phyloP scores from a whole-genome alignment of 768 basidiomycete species.

The Termitomyces sp. region DNA sequence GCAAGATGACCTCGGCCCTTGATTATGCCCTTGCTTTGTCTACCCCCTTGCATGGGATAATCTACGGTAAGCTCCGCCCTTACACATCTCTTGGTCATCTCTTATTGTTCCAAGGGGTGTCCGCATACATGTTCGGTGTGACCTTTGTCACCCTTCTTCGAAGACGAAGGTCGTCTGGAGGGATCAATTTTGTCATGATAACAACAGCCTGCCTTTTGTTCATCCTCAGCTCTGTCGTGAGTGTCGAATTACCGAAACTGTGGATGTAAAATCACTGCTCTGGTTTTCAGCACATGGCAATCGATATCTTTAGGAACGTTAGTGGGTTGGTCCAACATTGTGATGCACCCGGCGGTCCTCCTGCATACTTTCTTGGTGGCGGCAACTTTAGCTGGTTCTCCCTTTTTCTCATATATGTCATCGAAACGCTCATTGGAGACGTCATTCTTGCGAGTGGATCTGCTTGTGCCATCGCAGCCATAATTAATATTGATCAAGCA shows the following conservation, averaged over 20 bases:
- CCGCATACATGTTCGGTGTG: neutral
- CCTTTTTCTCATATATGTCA: neutral
- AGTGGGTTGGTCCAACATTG: neutral
- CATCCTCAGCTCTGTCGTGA: neutral
- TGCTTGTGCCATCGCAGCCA: neutral
- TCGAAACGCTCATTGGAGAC: neutral
- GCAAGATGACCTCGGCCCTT: neutral
- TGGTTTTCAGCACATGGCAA: slow-evolving; percentile 1
- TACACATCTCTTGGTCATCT: too few species aligned
- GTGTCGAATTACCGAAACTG: neutral
- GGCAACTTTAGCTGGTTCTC: neutral
- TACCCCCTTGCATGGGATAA: neutral
- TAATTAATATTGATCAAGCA: neutral
- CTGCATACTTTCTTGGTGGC: neutral
- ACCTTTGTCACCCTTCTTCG: neutral
- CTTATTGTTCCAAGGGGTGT: neutral
- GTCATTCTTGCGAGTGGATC: neutral
- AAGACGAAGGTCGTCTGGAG: neutral
- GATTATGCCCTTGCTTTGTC: neutral
- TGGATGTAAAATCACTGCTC: too few species aligned
- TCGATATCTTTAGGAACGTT: neutral
- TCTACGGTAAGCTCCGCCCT: neutral
- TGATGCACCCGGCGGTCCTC: neutral
- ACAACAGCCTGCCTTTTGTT: neutral
- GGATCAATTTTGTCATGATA: neutral